These are phyloP conservation scores for Kodamaea ohmeri DNA, from an alignment of 1,139 yeast species.

Conservation along the genomic window DNA sequence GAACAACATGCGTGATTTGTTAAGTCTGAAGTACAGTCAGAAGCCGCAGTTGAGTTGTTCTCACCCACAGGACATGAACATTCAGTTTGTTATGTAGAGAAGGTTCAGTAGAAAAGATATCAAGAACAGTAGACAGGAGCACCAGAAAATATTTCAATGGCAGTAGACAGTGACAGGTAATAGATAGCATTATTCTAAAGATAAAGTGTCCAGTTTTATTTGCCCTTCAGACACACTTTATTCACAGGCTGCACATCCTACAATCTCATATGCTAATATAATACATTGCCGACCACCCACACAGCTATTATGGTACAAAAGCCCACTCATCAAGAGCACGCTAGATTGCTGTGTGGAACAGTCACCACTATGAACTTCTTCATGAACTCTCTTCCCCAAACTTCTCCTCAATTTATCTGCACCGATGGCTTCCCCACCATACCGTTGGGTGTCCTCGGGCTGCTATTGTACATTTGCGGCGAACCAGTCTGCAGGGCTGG, in stretches of 20 bases:
- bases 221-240: neutral
- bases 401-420: slow-evolving; percentile 1
- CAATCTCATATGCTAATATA: slow-evolving; percentile 2
- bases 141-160: too few species aligned
- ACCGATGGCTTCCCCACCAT: slow-evolving; percentile 1
- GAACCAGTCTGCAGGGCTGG: slow-evolving; percentile 9
- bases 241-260: neutral
- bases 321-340: slow-evolving; percentile 9
- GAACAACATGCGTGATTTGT: slow-evolving; percentile 73
- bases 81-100: slow-evolving; percentile 19
- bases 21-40: slow-evolving; percentile 72
- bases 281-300: slow-evolving; percentile 1
- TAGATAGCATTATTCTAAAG: too few species aligned
- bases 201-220: neutral
- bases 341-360: neutral
- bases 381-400: too few species aligned
- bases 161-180: too few species aligned
- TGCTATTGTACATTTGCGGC: slow-evolving; percentile 11
- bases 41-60: slow-evolving; percentile 86
- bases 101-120: too few species aligned
- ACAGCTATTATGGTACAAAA: slow-evolving; percentile 5
- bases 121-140: too few species aligned
- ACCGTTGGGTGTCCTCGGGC: slow-evolving; percentile 7
- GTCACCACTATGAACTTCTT: too few species aligned
- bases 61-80: slow-evolving; percentile 80